These are phyloP conservation scores for Bruguiera gymnorhiza DNA, from an alignment of 345 rosid genomes.

Conservation along the genomic window DNA sequence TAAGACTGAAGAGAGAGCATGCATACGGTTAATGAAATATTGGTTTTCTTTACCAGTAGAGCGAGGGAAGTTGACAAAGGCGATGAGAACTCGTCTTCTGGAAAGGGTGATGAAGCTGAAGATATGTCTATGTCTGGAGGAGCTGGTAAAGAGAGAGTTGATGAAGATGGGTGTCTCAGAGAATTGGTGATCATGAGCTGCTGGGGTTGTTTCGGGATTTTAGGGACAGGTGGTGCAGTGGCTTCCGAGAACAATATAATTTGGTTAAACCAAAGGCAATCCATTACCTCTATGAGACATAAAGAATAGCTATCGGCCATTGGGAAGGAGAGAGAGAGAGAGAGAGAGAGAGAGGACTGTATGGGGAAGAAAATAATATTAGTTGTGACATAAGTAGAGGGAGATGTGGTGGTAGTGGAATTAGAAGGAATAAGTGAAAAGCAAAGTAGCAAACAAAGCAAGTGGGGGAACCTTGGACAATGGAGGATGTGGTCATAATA, in stretches of 20 bases:
- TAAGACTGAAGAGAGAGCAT: not conserved
- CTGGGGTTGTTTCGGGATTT: slow-evolving; percentile 18
- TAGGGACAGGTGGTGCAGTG: slow-evolving; percentile 9
- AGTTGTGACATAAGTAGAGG: not conserved
- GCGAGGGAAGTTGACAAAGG: not conserved
- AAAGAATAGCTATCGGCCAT: slow-evolving; percentile 39
- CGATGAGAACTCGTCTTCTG: slow-evolving; percentile 12
- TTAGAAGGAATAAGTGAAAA: slow-evolving; percentile 12
- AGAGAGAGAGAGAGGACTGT: not conserved
- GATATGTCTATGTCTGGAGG: slow-evolving; percentile 10
- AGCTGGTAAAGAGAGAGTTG: slow-evolving; percentile 18
- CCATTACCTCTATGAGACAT: slow-evolving; percentile 44
- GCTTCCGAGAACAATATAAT: slow-evolving; percentile 37
- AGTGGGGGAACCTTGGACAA: slow-evolving; percentile 16
- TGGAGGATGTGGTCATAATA: slow-evolving; percentile 22
- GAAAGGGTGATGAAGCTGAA: not conserved
- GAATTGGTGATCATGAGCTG: slow-evolving; percentile 8
- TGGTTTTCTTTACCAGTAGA: not conserved
- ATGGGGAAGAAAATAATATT: not conserved
- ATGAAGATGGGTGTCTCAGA: slow-evolving; percentile 1
- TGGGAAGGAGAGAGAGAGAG: slow-evolving; percentile 2
- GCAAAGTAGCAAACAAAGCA: slow-evolving; percentile 12
- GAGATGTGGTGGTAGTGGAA: slow-evolving; percentile 23
- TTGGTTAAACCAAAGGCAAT: slow-evolving; percentile 62
- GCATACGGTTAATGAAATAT: not conserved